These are phyloP conservation scores for Solanum aculeatissimum DNA, from an alignment of 305 asterid genomes.

Conservation along the genomic window DNA sequence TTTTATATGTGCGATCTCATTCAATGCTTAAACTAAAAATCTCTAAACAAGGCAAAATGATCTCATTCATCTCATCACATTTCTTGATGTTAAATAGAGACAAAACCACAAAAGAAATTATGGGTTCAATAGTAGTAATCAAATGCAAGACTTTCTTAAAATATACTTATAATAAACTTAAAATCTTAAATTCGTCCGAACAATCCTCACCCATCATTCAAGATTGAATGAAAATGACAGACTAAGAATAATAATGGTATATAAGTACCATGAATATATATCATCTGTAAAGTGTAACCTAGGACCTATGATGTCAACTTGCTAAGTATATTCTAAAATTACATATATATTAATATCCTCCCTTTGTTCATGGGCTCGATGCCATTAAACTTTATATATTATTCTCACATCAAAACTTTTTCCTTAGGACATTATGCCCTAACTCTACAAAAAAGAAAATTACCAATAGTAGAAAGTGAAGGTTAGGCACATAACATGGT, in stretches of 20 bases:
- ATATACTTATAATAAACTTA: neutral
- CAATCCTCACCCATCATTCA: neutral
- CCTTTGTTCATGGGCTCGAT: conserved; percentile 35
- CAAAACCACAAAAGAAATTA: too few relatives aligned
- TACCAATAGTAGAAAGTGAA: conserved; percentile 37
- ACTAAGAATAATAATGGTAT: too few relatives aligned
- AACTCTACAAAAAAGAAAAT: neutral
- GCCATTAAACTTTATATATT: neutral
- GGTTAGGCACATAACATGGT: conserved; percentile 34
- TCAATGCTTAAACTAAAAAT: neutral
- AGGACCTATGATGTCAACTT: conserved; percentile 24
- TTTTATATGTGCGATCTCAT: neutral
- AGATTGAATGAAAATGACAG: neutral
- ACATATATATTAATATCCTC: neutral
- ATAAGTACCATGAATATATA: neutral
- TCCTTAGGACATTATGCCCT: conserved; percentile 6
- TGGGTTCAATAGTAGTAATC: neutral
- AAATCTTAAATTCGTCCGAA: neutral
- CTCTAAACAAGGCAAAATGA: neutral
- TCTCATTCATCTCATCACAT: neutral
- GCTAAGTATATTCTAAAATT: conserved; percentile 3
- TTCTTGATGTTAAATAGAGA: too few relatives aligned
- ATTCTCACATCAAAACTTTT: neutral
- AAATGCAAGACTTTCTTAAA: too few relatives aligned
- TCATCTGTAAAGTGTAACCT: conserved; percentile 25